Base-by-base conservation (phyloP, 352 stramenopile genomes). In the Globisporangium camurandrum region DNA sequence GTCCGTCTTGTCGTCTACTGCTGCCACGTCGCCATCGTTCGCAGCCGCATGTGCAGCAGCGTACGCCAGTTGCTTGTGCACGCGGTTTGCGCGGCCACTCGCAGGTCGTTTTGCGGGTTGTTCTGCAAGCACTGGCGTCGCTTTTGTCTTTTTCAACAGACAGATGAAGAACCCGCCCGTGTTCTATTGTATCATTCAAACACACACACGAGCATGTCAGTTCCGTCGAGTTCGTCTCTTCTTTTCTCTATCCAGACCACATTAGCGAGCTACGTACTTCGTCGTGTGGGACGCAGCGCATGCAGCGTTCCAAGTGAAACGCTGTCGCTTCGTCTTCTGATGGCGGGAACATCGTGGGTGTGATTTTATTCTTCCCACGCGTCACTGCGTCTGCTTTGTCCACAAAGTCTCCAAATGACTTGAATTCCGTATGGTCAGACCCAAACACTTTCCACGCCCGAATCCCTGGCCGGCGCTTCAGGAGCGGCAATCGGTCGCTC, bases 151-250 rank as follows among this genome's bases (percentile, higher is more conserved):
- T 59, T 95, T 79, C 4, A 99, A 73, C 28, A 99, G 67, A 37
- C 89, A 96, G 36, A 99, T 93, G 69, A 99, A 99, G 66, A 99
- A 99, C 0, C 97, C 97, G 38, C 97, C 97, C 8, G 96, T 98
- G 68, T 99, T 88, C 67, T 91, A 36, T 14, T 38, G 19, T 14
- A 30, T 36, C 1, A 58, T 37, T 50, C 17, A 48, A 38, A 24
- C 49, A 20, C 28, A 1, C 9, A 17, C 14, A 51, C 17, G 9
- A 17, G 1, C 22, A 31, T n/a, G n/a, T n/a, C n/a, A n/a, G n/a
- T n/a, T n/a, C n/a, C n/a, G n/a, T n/a, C n/a, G n/a, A n/a, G n/a
- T n/a, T n/a, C n/a, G n/a, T n/a, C n/a, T n/a, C n/a, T 2, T 31
- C 24, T 49, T 17, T 4, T 23, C 8, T 9, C 40, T 6, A 43